Base-by-base conservation (phyloP, 768 basidiomycete genomes). In the Collybia mongolica region DNA sequence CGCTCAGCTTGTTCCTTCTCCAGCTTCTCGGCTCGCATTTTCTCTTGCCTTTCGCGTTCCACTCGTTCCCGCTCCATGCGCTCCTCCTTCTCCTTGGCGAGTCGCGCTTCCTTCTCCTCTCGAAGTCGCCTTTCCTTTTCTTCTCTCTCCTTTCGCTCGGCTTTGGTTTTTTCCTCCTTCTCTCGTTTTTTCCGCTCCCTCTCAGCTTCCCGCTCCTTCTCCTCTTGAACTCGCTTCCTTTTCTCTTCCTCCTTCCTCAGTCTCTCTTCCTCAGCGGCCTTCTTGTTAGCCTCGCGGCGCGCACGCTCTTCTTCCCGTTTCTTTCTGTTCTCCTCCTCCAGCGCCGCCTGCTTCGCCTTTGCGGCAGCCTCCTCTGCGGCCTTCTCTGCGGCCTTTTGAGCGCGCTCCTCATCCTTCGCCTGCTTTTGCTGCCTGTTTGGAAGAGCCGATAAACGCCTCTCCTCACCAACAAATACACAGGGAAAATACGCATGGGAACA, bases 341-440 rank as follows among this genome's bases (percentile, higher is more conserved):
- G 74, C 3, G 84, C 87, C 19, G 75, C 80, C 51, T 88, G 90
- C 61, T 85, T 87, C 6, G 86, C 88, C 65, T 87, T 88, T 44
- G 72, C 48, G 2, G 87, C 86, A 8, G 86, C 88, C 53, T 94
- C 92, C 63, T 93, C 92, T 3, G 88, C 92, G 8, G 90, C 89
- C 63, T 85, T 85, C 67, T 91, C 92, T 4, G 90, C 91, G 18
- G 91, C 90, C 57, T 82, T 82, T 18, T 78, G 80, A 6, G 91
- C 90, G 52, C 83, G 83, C 68, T 95, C 94, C 64, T 93, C 91
- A 54, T 98, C 97, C 65, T 96, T 96, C 38, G 87, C 90, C 56
- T 82, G 75, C 69, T 96, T 97, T 73, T 97, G 94, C 66, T 82
- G 83, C 72, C 95, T 98, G 58, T 20, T 26, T 22, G 19, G n/a